Base-by-base conservation (phyloP, 441 rosid species). In the Rhodomyrtus psidioides region DNA sequence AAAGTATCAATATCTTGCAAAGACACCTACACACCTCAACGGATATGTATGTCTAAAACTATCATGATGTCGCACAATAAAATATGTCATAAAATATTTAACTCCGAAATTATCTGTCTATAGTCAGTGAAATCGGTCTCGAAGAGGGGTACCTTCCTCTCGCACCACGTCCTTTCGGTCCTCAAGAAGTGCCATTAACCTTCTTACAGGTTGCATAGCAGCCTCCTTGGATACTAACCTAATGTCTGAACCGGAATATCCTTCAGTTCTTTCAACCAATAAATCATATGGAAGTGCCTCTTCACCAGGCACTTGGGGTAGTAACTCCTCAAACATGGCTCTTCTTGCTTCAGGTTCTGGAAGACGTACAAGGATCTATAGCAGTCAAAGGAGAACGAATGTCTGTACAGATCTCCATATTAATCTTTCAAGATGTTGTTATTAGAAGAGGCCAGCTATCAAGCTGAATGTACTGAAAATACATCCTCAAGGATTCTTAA, bases 141-240 rank as follows among this genome's bases (percentile, higher is more conserved):
- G 34, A 34, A 53, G 19, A 14, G 28, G 55, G 87, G 82, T 93
- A 97, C 99, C 98, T 8, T 96, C 94, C 88, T 96, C 98, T 27
- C 98, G 94, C 85, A 92, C 91, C 62, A 89, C 34, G 9, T 93
- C 99, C 84, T 79, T 88, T 55, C 84, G 89, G 84, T 91, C 92
- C 91, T 94, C 99, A 53, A 97, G 95, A 24, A 87, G 79, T 23
- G 89, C 83, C 94, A 97, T 91, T 60, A 96, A 81, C 70, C 98
- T 97, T 88, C 98, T 91, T 86, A 96, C 46, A n/a, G 98, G 99
- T 87, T 95, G 99, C 99, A 97, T 97, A 2, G 99, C 98, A 54
- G 96, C 93, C 91, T 97, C 99, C 93, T 97, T 97, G 89, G 98
- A 95, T 83, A 97, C 91, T 84, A 97, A 89, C 83, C 99, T 89